These are phyloP conservation scores for Ceriops decandra DNA, from an alignment of 345 rosid species.

Conservation along the genomic window DNA sequence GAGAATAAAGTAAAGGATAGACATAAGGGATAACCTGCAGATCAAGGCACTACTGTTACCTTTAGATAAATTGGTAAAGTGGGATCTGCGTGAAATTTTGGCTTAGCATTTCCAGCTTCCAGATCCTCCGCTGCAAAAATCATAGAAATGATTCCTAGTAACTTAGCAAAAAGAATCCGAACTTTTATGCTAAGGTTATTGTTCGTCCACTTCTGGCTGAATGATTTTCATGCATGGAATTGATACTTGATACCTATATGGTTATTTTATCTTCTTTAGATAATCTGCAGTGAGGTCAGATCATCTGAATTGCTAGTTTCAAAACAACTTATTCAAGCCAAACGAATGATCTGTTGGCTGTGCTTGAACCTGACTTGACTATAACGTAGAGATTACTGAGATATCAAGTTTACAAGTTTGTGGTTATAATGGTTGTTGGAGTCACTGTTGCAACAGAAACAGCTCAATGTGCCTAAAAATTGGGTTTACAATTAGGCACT, in stretches of 20 bases:
- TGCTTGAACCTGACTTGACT: background rate
- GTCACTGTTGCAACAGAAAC: background rate
- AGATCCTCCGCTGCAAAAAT: conserved; percentile 74
- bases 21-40: background rate
- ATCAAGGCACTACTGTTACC: conserved; percentile 39
- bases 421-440: background rate
- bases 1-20: background rate
- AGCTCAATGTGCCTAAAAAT: background rate
- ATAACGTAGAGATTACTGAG: background rate
- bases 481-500: background rate
- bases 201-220: background rate
- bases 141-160: background rate
- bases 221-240: background rate
- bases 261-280: background rate
- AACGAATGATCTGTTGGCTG: background rate
- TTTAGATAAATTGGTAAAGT: conserved; percentile 85
- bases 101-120: conserved; percentile 56
- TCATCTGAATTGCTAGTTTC: background rate
- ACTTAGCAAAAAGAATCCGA: background rate
- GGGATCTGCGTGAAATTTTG: conserved; percentile 72
- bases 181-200: background rate
- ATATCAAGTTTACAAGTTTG: background rate
- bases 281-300: background rate
- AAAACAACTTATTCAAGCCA: background rate
- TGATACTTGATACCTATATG: background rate